These are phyloP conservation scores for Verticillium longisporum DNA, from an alignment of 2,329 filamentous ascomycete genomes.

Conservation along the genomic window DNA sequence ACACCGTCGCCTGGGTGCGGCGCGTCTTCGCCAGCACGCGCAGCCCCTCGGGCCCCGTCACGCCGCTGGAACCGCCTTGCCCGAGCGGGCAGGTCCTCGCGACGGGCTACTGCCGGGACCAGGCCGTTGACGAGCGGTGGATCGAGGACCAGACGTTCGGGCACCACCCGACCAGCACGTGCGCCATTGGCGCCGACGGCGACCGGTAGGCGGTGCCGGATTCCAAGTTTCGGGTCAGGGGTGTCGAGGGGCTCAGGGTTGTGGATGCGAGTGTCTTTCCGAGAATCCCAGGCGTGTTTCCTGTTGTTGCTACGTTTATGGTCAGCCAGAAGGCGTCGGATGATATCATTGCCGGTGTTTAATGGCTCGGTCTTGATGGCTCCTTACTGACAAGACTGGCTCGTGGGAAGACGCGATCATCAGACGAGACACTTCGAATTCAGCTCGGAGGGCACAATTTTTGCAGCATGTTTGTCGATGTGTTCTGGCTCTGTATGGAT, in stretches of 20 bases:
- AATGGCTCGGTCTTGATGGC: neutral
- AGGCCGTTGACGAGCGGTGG: conserved; percentile 34
- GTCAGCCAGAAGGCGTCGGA: conserved; percentile 56
- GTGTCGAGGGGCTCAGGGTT: conserved; percentile 17
- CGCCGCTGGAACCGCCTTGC: conserved; percentile 13
- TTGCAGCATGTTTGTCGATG: no score
- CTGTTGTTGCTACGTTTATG: conserved; percentile 49
- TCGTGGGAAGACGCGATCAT: no score
- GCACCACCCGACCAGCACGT: conserved; percentile 48
- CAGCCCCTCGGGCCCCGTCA: conserved; percentile 12
- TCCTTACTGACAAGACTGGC: no score
- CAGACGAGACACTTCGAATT: no score
- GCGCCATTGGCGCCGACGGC: conserved; percentile 43
- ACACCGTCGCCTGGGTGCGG: conserved; percentile 31
- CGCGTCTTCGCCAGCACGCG: conserved; percentile 13
- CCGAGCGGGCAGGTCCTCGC: conserved; percentile 9
- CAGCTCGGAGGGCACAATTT: no score
- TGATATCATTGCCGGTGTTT: conserved; percentile 31
- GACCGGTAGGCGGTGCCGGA: conserved; percentile 49
- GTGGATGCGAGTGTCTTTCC: conserved; percentile 23
- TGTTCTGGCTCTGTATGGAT: no score
- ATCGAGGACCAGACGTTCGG: conserved; percentile 38
- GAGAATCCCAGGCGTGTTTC: conserved; percentile 15
- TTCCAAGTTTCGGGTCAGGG: conserved; percentile 42
- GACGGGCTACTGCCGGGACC: conserved; percentile 17